phyloP scores from a whole-genome alignment of 495 filamentous ascomycete genomes.

The Corynascus novoguineensis region DNA sequence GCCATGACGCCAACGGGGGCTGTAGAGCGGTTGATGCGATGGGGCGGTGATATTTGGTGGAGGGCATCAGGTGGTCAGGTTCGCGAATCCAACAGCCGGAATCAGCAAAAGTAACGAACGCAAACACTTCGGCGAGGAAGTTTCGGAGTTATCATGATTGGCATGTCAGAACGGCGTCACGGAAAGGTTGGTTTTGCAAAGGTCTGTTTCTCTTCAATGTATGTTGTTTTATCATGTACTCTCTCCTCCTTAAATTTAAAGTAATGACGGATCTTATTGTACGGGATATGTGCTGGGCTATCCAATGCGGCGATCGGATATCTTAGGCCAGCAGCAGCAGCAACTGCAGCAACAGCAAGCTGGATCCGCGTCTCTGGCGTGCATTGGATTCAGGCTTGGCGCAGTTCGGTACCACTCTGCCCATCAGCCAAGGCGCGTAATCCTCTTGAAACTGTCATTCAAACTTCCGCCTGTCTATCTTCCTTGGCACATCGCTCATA shows the following conservation, averaged over 20 bases:
- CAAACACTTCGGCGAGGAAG: background rate
- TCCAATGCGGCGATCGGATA: no score
- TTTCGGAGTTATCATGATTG: background rate
- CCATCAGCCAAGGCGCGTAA: no score
- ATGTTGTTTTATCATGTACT: background rate
- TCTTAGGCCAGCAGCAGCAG: no score
- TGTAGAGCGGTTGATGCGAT: constrained; percentile 76
- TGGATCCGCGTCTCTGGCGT: no score
- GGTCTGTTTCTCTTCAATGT: background rate
- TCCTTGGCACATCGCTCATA: background rate
- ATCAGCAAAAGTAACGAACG: background rate
- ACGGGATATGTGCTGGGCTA: background rate
- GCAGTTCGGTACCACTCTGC: background rate
- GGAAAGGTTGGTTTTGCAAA: background rate
- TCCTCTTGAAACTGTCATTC: no score
- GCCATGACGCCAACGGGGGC: constrained; percentile 82
- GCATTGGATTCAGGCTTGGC: background rate
- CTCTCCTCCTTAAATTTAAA: constrained; percentile 6
- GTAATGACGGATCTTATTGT: background rate
- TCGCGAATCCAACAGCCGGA: constrained; percentile 34
- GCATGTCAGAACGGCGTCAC: background rate
- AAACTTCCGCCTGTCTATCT: background rate
- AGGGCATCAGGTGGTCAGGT: constrained; percentile 69
- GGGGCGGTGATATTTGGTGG: constrained; percentile 94
- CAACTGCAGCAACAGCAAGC: no score